Percentiles rank a stretch among this genome's conserved stretches.
phyloP scores from a whole-genome alignment of 1,284 basidiomycete species.

The Porodaedalea pini region DNA sequence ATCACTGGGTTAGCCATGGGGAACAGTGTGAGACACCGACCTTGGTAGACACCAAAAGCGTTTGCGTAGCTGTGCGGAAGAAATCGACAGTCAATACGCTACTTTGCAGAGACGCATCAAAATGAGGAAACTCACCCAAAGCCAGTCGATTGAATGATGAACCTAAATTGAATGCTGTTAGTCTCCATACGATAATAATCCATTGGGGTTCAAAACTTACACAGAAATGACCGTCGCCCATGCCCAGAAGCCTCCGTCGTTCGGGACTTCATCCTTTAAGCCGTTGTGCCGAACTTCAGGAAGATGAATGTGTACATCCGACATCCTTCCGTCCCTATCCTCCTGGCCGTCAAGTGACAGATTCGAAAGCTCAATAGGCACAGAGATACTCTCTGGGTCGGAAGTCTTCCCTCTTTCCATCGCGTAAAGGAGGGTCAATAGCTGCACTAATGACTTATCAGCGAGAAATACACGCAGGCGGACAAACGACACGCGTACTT shows the following conservation, averaged over 20 bases:
- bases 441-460: no score
- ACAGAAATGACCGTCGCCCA: constrained; percentile 15
- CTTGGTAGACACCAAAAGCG: constrained; percentile 17
- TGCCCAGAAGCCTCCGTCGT: constrained; percentile 9
- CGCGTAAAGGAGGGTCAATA: no score
- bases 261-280: no score
- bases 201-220: constrained; percentile 7
- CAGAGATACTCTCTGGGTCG: no score
- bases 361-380: no score
- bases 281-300: no score
- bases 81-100: background rate
- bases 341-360: no score
- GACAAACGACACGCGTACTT: no score
- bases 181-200: background rate
- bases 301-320: no score
- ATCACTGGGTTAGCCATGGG: background rate
- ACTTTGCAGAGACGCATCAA: background rate
- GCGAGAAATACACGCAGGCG: no score
- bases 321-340: no score
- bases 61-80: constrained; percentile 4
- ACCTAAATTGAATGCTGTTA: background rate
- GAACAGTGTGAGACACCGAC: background rate
- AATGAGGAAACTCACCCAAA: constrained; percentile 6
- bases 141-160: constrained; percentile 15
- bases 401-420: no score